Base-by-base conservation (phyloP, 2,329 filamentous ascomycete species). In the Shiraia sp. region DNA sequence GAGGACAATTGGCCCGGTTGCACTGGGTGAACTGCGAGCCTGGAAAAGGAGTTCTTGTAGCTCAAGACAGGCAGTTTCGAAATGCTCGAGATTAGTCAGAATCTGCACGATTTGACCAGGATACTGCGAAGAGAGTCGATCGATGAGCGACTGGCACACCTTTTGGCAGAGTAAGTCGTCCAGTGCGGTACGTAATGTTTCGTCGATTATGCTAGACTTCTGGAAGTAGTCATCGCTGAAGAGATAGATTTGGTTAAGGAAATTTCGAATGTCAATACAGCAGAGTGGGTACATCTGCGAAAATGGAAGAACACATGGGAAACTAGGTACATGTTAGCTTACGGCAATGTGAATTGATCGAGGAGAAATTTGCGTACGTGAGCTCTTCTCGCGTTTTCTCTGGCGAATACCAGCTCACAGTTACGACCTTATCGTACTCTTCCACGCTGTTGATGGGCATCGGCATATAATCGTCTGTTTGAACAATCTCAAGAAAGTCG, bases 391-490 rank as follows among this genome's bases (percentile, higher is more conserved):
- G 73, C 13, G 84, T 74, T 57, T 88, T 90, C 23, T 95, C 90
- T 30, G 91, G 91, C 1, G 82, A 86, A 68, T 96, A 97, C 92
- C 92, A 99, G 72, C 88, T 95, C 46, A 97, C 90, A 48, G 90
- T 93, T 51, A 96, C 82, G 25, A 99, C 92, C 61, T 96, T 96
- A 59, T 95, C 89, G 64, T 95, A 97, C 62, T 97, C 91, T 58
- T 96, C 91, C 12, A 79, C 72, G 14, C 87, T 90, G 59, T 90
- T 89, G 66, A 97, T 95, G 2, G 90, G 88, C 93, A 99, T 97
- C 2, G 93, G 95, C 92, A 99, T 99, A 71, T 99, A 99, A 70
- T 99, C 93, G 66, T 99, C 93, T 1, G 90, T 96, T n/a, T 88
- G 78, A 16, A 87, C 82, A 55, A 87, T 86, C 73, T 97, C 92